Conservation (phyloP, 73 alveolate species). For the Paraurostyla sp. region DNA sequence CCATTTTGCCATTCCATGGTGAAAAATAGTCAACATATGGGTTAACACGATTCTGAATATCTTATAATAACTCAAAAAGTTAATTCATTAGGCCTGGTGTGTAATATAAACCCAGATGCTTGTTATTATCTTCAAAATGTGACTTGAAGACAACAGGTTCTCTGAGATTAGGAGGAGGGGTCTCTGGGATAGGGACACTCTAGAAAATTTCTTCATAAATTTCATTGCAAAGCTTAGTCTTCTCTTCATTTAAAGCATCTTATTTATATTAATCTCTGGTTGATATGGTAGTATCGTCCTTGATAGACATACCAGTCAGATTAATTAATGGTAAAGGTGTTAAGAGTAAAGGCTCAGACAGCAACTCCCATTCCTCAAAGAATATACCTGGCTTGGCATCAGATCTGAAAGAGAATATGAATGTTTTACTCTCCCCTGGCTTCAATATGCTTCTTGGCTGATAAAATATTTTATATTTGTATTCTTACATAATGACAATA, state of each 20-base stretch:
- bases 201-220: constrained; percentile 73
- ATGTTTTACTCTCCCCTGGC: constrained; percentile 87
- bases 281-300: constrained; percentile 71
- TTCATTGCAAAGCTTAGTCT: constrained; percentile 65
- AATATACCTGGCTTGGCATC: constrained; percentile 75
- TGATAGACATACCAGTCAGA: constrained; percentile 82
- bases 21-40: neutral
- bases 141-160: constrained; percentile 76
- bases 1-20: constrained; percentile 83
- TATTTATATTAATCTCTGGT: constrained; percentile 63
- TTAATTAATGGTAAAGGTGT: constrained; percentile 72
- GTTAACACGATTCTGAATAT: neutral
- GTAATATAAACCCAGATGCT: constrained; percentile 74
- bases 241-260: constrained; percentile 26
- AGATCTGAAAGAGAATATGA: constrained; percentile 83
- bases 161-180: constrained; percentile 79
- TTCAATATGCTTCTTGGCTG: constrained; percentile 70
- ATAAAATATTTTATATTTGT: neutral
- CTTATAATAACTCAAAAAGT: constrained; percentile 51
- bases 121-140: constrained; percentile 79
- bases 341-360: constrained; percentile 83
- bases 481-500: constrained; percentile 81
- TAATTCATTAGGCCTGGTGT: constrained; percentile 53
- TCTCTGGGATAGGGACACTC: constrained; percentile 80
- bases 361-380: constrained; percentile 89